Base-by-base conservation (phyloP, 208 protist genomes). In the Herpetomonas samuelpessoai region DNA sequence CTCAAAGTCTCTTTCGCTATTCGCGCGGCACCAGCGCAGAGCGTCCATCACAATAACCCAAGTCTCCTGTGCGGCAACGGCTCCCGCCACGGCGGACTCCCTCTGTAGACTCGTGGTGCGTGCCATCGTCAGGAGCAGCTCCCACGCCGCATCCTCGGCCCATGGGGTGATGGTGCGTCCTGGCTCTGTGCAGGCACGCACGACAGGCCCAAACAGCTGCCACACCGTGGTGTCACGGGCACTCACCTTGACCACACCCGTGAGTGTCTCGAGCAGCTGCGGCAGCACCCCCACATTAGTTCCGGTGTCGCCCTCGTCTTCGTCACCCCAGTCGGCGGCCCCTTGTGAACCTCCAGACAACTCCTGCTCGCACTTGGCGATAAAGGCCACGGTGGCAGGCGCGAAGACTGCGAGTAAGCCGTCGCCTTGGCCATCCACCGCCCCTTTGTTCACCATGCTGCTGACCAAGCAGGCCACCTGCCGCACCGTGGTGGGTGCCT, bases 61-160 rank as follows among this genome's bases (percentile, higher is more conserved):
- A 9, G 18, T 48, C 16, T 9, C 4, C 44, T 7, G 4, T 6
- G 44, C 44, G 10, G 4, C 44, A 6, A 6, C 10, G 4, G 7
- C 16, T 24, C 16, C 12, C 12, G 29, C 49, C 6, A 28, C 6
- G 24, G 12, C 12, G n/a, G 9, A 30, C n/a, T n/a, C n/a, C n/a
- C n/a, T n/a, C n/a, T 22, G 35, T 56, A 71, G 81, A 27, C 45
- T 35, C 3, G 81, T 72, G 46, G 51, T 54, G 28, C 72, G 70
- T 18, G 56, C 68, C 66, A 92, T 83, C 7, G 53, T 46, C 16
- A 91, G 71, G 0, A 95, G 62, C 19, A 92, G 55, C 55, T 92
- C 88, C 88, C 88, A 95, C 10, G 78, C 85, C 52, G 78, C 35
- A 51, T 95, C 88, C 71, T 92, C 84, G 21, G 62, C 85, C 76